A percentile compares a stretch with the other conserved stretches of the same genome.
These are phyloP conservation scores for Chloranthus sessilifolius DNA, from an alignment of 164 flowering plant genomes.

Conservation along the genomic window DNA sequence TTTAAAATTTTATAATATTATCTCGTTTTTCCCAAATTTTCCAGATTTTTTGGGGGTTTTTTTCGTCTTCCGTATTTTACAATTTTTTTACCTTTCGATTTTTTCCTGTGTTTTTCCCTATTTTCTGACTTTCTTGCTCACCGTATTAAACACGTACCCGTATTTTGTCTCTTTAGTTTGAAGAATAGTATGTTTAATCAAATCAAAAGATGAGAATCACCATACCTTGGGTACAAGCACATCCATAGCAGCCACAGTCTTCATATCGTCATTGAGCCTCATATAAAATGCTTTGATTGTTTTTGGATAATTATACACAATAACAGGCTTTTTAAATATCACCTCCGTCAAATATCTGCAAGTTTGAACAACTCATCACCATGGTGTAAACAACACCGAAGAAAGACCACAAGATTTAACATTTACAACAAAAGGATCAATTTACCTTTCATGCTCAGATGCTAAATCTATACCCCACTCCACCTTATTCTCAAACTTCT, in stretches of 20 bases:
- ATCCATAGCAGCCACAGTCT: constrained; percentile 99
- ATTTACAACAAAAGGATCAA: background rate
- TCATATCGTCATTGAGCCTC: constrained; percentile 84
- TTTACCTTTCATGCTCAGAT: constrained; percentile 97
- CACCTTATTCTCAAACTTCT: constrained; percentile 61
- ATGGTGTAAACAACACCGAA: background rate
- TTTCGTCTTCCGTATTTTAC: too few species aligned
- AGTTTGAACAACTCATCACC: constrained; percentile 5
- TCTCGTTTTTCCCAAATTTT: too few species aligned
- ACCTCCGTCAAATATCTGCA: constrained; percentile 90
- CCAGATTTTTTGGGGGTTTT: too few species aligned
- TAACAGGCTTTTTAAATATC: constrained; percentile 74
- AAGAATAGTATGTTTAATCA: too few species aligned
- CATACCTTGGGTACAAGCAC: constrained; percentile 91
- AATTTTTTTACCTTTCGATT: too few species aligned
- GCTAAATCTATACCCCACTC: constrained; percentile 93
- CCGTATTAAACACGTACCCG: too few species aligned
- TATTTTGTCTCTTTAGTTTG: too few species aligned
- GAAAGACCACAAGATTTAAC: background rate
- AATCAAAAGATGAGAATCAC: background rate
- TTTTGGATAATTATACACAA: constrained; percentile 92
- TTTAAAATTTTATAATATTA: too few species aligned
- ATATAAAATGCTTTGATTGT: constrained; percentile 91
- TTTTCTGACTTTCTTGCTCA: too few species aligned
- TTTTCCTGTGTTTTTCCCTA: too few species aligned